Conservation (phyloP, 768 basidiomycete species). For the Phaffia australis region DNA sequence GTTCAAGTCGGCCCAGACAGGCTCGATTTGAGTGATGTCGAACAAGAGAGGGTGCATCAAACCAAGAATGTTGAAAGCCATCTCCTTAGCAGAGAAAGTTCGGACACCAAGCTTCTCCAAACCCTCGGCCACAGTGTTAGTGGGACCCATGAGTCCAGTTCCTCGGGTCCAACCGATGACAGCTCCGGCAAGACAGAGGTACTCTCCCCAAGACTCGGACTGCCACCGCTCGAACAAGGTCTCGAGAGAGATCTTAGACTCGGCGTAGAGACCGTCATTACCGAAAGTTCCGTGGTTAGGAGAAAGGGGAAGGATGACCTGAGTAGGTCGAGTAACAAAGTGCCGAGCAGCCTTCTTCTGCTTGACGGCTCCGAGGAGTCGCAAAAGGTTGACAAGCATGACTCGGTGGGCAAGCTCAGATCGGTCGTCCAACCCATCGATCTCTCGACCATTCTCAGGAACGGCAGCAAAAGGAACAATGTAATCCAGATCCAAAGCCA, state of each 20-base stretch:
- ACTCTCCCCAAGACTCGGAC: conserved; percentile 98
- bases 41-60: conserved; percentile 98
- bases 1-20: conserved; percentile 97
- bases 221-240: conserved; percentile 97
- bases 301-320: conserved; percentile 93
- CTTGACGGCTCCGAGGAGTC: conserved; percentile 94
- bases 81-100: conserved; percentile 98
- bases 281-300: conserved; percentile 98
- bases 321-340: conserved; percentile 94
- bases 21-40: conserved; percentile 98
- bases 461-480: conserved; percentile 97
- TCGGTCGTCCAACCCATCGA: conserved; percentile 90
- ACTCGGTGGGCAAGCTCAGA: conserved; percentile 97
- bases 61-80: conserved; percentile 99
- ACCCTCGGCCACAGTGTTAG: conserved; percentile 86
- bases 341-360: conserved; percentile 89
- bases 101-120: conserved; percentile 86
- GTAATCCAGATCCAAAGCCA: conserved; percentile 95
- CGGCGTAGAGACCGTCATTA: conserved; percentile 93
- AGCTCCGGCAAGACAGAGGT: conserved; percentile 92
- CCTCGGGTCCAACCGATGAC: conserved; percentile 99
- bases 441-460: conserved; percentile 97
- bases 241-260: conserved; percentile 96
- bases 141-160: conserved; percentile 91
- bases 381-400: conserved; percentile 85